Base-by-base conservation (phyloP, 495 filamentous ascomycete species). In the Cairneyella variabilis region DNA sequence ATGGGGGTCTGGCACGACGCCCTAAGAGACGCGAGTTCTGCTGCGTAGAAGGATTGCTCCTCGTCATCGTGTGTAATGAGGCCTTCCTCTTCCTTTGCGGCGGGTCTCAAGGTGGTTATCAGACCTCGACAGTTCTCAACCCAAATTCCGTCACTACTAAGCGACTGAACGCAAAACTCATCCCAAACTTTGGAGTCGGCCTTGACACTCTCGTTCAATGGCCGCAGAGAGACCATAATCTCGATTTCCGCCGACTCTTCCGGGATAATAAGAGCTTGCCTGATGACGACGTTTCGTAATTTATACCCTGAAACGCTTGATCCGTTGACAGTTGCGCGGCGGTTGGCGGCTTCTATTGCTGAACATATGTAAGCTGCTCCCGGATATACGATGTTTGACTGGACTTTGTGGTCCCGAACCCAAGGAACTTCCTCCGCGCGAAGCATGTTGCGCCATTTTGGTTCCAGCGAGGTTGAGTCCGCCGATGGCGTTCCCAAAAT, bases 311-410 rank as follows among this genome's bases (percentile, higher is more conserved):
- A 22, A 1, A 9, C n/a, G 10, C 18, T 20, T 42, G 53, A 71
- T 37, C 37, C 8, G 1, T 5, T 17, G 10, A 12, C 27, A 42
- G 44, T 71, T 37, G 71, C 48, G 28, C 75, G 76, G 0, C 62
- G 51, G 14, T 46, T 27, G 4, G 62, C 59, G 0, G 76, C 78
- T 50, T 83, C 76, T 7, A 69, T 71, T 1, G 62, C 70, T 66
- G 78, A 74, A 10, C 66, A 61, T 1, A 78, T 62, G 45, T 76
- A 80, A 0, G 68, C 75, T 5, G 77, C 70, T n/a, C 59, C 64
- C 0, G 79, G 77, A 39, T 77, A 76, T 0, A 81, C 52, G 8
- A 76, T 67, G 26, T 75, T 65, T 0, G 55, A 54, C 1, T 53
- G 55, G 46, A 67, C 63, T 32, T 50, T 70, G 53, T 83, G 78